Evolutionary conservation across 148 eudicot genomes (phyloP).

Genomic region (Polygonum aviculare): DNA sequence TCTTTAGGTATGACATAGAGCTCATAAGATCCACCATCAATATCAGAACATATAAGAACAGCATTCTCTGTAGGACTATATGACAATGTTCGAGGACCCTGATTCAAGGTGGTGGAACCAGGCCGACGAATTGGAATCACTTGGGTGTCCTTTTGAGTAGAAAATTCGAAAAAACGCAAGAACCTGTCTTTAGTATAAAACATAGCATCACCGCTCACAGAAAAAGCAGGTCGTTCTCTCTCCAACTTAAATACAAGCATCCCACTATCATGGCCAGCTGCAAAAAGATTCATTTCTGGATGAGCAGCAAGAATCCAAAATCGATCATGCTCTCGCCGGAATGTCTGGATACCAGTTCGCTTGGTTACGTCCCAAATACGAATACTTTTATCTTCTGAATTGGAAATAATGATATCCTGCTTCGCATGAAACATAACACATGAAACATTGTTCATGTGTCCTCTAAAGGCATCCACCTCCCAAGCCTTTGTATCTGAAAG

Average conservation of each 20-base stretch:
- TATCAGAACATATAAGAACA: slow-evolving; percentile 13
- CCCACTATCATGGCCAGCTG: slow-evolving; percentile 15
- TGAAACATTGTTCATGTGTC: slow-evolving; percentile 10
- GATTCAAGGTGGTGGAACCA: background rate
- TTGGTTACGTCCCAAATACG: slow-evolving; percentile 13
- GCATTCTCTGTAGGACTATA: slow-evolving; percentile 14
- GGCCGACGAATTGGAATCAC: slow-evolving; percentile 3
- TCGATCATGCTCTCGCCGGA: slow-evolving; percentile 1
- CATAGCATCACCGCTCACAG: slow-evolving; percentile 6
- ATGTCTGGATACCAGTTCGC: slow-evolving; percentile 6
- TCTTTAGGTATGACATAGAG: slow-evolving; percentile 3
- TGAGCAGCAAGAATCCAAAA: slow-evolving; percentile 14
- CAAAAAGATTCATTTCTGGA: slow-evolving; percentile 11
- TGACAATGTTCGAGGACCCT: slow-evolving; percentile 7
- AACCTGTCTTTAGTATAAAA: slow-evolving; percentile 14
- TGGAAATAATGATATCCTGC: slow-evolving; percentile 5
- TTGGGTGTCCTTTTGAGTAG: slow-evolving; percentile 2
- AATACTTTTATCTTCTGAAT: slow-evolving; percentile 13
- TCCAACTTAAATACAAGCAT: slow-evolving; percentile 12
- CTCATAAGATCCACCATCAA: slow-evolving; percentile 11
- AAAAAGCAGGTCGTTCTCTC: slow-evolving; percentile 13
- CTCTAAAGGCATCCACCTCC: slow-evolving; percentile 3
- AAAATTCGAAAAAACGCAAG: slow-evolving; percentile 11
- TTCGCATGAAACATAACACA: slow-evolving; percentile 15
- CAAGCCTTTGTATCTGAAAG: slow-evolving; percentile 13